These are phyloP conservation scores for Gonium pectorale DNA, from an alignment of 139 green algal species.

Conservation along the genomic window DNA sequence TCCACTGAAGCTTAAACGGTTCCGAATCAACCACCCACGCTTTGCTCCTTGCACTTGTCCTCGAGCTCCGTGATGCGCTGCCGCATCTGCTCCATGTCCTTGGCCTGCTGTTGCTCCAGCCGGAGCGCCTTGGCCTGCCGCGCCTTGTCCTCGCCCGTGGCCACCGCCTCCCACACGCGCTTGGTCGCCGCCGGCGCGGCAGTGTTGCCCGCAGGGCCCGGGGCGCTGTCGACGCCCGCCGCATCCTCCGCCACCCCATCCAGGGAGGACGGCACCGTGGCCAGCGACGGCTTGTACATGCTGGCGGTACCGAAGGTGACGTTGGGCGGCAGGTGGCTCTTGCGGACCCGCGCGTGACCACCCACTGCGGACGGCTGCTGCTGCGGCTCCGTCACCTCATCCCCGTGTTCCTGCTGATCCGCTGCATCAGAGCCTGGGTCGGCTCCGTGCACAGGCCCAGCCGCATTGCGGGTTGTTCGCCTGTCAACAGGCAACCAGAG, in stretches of 20 bases:
- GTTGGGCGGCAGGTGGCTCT: not conserved
- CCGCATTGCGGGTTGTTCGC: too few relatives aligned
- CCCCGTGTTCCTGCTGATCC: too few relatives aligned
- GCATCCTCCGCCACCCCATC: too few relatives aligned
- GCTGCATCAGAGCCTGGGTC: too few relatives aligned
- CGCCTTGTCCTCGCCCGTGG: not conserved
- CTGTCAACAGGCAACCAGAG: too few relatives aligned
- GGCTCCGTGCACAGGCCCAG: too few relatives aligned
- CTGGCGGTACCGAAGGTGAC: not conserved
- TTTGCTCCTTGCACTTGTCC: not conserved
- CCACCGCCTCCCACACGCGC: not conserved
- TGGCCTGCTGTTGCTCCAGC: conserved; percentile 25
- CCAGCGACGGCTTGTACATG: conserved; percentile 22
- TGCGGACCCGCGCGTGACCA: too few relatives aligned
- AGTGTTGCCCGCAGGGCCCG: too few relatives aligned
- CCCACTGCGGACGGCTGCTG: too few relatives aligned
- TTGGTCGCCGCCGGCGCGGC: not conserved
- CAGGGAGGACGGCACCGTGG: not conserved
- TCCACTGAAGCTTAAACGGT: too few relatives aligned
- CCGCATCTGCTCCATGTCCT: not conserved
- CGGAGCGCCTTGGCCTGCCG: conserved; percentile 2
- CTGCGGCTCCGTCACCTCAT: too few relatives aligned
- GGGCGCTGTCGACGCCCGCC: too few relatives aligned
- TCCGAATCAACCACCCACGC: not conserved
- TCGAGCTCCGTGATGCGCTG: not conserved